A percentile compares a stretch with the other conserved stretches of the same genome.
These are phyloP conservation scores for Kodamaea leandrae DNA, from an alignment of 805 yeast genomes.

Conservation along the genomic window DNA sequence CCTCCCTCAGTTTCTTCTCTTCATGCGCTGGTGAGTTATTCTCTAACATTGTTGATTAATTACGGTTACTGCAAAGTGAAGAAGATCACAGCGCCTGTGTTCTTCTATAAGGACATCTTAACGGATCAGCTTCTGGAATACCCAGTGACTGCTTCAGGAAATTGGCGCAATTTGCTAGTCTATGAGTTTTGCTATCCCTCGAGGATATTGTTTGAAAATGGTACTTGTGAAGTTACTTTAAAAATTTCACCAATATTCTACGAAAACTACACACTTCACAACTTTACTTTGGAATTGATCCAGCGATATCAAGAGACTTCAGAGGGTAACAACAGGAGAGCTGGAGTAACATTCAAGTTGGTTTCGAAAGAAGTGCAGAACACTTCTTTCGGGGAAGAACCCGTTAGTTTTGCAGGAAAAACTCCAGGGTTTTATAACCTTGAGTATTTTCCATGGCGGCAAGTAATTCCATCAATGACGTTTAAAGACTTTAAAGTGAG, in stretches of 20 bases:
- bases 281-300: slow-evolving; percentile 10
- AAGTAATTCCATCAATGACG: slow-evolving; percentile 19
- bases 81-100: not conserved
- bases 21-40: not conserved
- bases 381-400: not conserved
- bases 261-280: slow-evolving; percentile 11
- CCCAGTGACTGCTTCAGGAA: slow-evolving; percentile 17
- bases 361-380: not conserved
- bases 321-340: not conserved
- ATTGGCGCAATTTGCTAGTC: slow-evolving; percentile 18
- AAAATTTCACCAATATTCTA: slow-evolving; percentile 11
- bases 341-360: not conserved
- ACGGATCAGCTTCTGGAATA: not conserved
- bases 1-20: not conserved
- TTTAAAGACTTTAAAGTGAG: slow-evolving; percentile 22
- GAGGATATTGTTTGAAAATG: slow-evolving; percentile 16
- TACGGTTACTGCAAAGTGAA: not conserved
- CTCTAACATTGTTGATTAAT: not conserved
- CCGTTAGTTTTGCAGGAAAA: not conserved
- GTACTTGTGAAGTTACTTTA: slow-evolving; percentile 8
- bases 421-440: not conserved
- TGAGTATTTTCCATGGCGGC: not conserved
- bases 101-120: not conserved
- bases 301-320: slow-evolving; percentile 10
- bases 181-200: slow-evolving; percentile 17